Evolutionary conservation across 2,329 filamentous ascomycete species (phyloP).

Genomic region (Fusarium sp.): DNA sequence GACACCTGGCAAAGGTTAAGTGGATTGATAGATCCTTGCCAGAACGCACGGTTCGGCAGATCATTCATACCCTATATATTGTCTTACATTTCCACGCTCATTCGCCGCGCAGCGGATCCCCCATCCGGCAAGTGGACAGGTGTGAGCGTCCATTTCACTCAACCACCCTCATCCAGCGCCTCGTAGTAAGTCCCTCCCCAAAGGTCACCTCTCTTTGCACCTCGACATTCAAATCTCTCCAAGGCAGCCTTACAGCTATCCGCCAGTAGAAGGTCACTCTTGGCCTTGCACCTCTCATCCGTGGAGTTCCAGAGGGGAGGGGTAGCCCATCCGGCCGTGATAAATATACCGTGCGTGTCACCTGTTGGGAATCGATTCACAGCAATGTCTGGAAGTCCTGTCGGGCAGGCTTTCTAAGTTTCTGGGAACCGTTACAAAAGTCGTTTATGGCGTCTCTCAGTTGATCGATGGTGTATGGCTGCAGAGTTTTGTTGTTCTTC

Average conservation of each 20-base stretch:
- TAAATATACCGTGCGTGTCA: too few species aligned
- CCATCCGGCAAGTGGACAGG: neutral
- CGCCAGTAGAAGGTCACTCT: neutral
- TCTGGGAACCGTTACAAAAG: too few species aligned
- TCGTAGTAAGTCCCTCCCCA: neutral
- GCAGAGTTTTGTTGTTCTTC: too few species aligned
- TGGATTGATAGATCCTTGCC: neutral
- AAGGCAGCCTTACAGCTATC: neutral
- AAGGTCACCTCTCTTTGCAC: fast-evolving
- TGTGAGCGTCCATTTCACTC: neutral
- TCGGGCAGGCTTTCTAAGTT: too few species aligned
- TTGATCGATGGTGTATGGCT: too few species aligned
- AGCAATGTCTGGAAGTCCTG: too few species aligned
- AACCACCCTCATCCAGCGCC: neutral
- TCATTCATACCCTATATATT: neutral
- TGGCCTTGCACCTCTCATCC: neutral
- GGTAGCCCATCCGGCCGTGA: too few species aligned
- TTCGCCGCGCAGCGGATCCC: neutral
- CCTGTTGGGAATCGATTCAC: too few species aligned
- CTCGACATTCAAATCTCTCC: neutral
- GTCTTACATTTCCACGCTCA: neutral
- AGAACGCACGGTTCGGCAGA: neutral
- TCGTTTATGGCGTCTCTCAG: too few species aligned
- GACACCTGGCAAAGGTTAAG: neutral
- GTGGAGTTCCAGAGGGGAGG: too few species aligned